Evolutionary conservation across 1,284 basidiomycete genomes (phyloP).

Genomic region (Lentinula novae-zelandiae): DNA sequence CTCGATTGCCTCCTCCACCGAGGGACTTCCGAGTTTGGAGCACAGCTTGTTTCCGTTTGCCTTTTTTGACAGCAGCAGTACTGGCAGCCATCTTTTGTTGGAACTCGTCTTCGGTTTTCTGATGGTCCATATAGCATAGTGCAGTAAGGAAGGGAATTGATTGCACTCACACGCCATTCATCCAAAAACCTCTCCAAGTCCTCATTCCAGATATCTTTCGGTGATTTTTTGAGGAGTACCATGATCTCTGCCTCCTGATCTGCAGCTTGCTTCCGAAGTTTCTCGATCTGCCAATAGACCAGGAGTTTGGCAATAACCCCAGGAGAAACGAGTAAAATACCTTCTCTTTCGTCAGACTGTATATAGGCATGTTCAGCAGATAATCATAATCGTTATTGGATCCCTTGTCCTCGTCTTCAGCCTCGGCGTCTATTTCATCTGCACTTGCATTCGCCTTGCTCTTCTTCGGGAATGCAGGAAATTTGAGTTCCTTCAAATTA

Average conservation of each 20-base stretch:
- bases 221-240: slow-evolving; percentile 73
- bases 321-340: slow-evolving; percentile 34
- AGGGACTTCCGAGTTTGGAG: slow-evolving; percentile 70
- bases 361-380: slow-evolving; percentile 92
- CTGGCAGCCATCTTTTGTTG: slow-evolving; percentile 52
- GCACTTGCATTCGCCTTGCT: slow-evolving; percentile 66
- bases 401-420: slow-evolving; percentile 43
- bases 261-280: slow-evolving; percentile 76
- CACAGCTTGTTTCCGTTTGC: slow-evolving; percentile 76
- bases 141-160: neutral
- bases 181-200: slow-evolving; percentile 85
- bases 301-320: neutral
- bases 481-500: slow-evolving; percentile 83
- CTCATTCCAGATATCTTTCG: slow-evolving; percentile 86
- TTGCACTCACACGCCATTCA: slow-evolving; percentile 75
- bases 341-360: slow-evolving; percentile 93
- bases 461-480: slow-evolving; percentile 87
- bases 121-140: slow-evolving; percentile 13
- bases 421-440: slow-evolving; percentile 61
- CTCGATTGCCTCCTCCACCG: slow-evolving; percentile 29
- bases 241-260: slow-evolving; percentile 86
- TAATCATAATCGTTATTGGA: slow-evolving; percentile 86
- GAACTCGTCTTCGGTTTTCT: slow-evolving; percentile 64
- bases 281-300: slow-evolving; percentile 65
- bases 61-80: slow-evolving; percentile 55